phyloP scores from a whole-genome alignment of 225 moss, liverwort and hornwort species.

The Anthoceros angustus region DNA sequence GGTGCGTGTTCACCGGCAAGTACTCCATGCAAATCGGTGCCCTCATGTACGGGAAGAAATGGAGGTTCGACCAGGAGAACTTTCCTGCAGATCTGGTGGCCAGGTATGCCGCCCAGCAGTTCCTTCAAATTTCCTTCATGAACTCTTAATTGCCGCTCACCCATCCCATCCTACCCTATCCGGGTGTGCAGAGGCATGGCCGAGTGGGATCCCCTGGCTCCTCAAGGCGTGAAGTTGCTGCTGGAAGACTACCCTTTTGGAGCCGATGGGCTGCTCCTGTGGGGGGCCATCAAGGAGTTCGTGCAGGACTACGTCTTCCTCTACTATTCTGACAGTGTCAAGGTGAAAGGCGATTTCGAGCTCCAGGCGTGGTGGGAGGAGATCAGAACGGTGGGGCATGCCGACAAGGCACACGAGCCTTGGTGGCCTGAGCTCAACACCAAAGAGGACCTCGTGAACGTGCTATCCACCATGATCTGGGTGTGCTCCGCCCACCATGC shows the following conservation, averaged over 20 bases:
- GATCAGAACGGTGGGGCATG: slow-evolving; percentile 49
- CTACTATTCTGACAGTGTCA: slow-evolving; percentile 30
- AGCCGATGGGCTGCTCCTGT: slow-evolving; percentile 54
- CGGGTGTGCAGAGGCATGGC: slow-evolving; percentile 56
- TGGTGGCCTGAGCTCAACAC: slow-evolving; percentile 67
- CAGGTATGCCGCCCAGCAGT: slow-evolving; percentile 23
- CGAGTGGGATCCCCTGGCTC: slow-evolving; percentile 33
- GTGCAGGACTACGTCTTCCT: slow-evolving; percentile 52
- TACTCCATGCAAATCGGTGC: slow-evolving; percentile 56
- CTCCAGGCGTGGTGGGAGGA: slow-evolving; percentile 81
- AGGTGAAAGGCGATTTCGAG: slow-evolving; percentile 38
- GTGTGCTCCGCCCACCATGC: slow-evolving; percentile 60
- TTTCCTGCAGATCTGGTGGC: slow-evolving; percentile 57
- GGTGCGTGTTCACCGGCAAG: slow-evolving; percentile 41
- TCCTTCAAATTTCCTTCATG: background rate
- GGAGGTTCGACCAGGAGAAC: slow-evolving; percentile 67
- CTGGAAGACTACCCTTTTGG: slow-evolving; percentile 80
- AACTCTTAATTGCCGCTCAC: background rate
- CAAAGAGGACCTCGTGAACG: slow-evolving; percentile 24
- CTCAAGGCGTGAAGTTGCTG: slow-evolving; percentile 41
- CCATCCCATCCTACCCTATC: too few species aligned
- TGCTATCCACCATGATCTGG: slow-evolving; percentile 65
- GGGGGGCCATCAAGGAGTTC: slow-evolving; percentile 48
- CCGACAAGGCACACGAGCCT: slow-evolving; percentile 50
- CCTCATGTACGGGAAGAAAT: slow-evolving; percentile 28